These are phyloP conservation scores for Didymellaceae sp. DNA, from an alignment of 2,329 filamentous ascomycete species.

Conservation along the genomic window DNA sequence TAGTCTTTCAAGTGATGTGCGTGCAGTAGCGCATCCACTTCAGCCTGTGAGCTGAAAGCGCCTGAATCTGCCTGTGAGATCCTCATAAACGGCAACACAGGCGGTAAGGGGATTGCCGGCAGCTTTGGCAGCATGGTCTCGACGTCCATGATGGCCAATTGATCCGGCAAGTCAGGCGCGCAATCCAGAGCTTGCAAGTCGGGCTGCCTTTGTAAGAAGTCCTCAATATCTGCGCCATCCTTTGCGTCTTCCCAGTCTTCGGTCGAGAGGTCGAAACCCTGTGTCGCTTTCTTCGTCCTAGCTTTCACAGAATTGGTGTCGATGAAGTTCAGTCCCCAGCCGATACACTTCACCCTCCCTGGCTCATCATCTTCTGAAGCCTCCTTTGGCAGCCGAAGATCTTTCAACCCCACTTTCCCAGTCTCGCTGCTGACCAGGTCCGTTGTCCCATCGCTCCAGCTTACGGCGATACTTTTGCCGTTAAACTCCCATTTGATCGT, in stretches of 20 bases:
- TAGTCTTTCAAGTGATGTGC: constrained; percentile 65
- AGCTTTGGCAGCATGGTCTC: constrained; percentile 48
- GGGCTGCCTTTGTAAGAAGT: constrained; percentile 49
- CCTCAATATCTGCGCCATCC: constrained; percentile 46
- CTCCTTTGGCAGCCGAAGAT: constrained; percentile 25
- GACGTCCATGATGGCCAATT: constrained; percentile 51
- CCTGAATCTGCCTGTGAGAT: constrained; percentile 42
- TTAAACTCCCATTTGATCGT: constrained; percentile 56
- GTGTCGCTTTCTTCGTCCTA: constrained; percentile 41
- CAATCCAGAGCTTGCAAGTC: constrained; percentile 43
- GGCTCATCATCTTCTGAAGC: not conserved
- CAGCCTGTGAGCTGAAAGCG: constrained; percentile 47
- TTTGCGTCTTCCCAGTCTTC: constrained; percentile 45
- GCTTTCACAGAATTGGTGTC: constrained; percentile 54
- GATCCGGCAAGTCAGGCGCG: constrained; percentile 47
- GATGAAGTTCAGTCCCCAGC: constrained; percentile 63
- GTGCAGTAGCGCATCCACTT: constrained; percentile 50
- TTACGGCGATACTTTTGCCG: constrained; percentile 78
- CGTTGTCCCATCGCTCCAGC: constrained; percentile 81
- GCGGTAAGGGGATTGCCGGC: constrained; percentile 46
- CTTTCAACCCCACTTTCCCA: constrained; percentile 78
- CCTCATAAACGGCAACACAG: constrained; percentile 43
- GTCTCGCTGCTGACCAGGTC: constrained; percentile 80
- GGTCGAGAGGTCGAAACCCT: constrained; percentile 30
- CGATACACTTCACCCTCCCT: constrained; percentile 53